Percentiles rank a stretch among this genome's conserved stretches.
phyloP scores from a whole-genome alignment of 805 yeast genomes.

The Allodekkera sacchari region DNA sequence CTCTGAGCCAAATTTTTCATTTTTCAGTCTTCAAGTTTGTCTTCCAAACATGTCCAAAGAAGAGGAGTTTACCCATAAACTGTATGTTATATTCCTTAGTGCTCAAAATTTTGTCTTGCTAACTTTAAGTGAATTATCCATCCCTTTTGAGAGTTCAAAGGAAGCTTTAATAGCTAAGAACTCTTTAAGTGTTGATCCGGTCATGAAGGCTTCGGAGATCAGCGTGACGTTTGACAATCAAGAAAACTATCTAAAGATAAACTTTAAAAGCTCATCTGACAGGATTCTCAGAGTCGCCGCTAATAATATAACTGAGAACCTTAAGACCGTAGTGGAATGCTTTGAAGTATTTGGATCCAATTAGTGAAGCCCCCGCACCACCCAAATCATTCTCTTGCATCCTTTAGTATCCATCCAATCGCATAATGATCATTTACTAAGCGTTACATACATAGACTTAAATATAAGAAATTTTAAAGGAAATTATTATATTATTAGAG shows the following conservation, averaged over 20 bases:
- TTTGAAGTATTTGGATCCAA: conserved; percentile 58
- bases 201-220: conserved; percentile 63
- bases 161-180: conserved; percentile 60
- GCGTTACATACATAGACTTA: background rate
- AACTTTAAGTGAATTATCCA: conserved; percentile 29
- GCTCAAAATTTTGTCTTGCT: too few relatives aligned
- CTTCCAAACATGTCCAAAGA: too few relatives aligned
- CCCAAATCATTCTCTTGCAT: background rate
- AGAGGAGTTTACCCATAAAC: too few relatives aligned
- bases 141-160: conserved; percentile 53
- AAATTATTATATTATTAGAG: background rate
- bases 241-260: conserved; percentile 31
- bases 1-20: too few relatives aligned
- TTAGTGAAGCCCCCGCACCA: too few relatives aligned
- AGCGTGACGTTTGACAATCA: conserved; percentile 34
- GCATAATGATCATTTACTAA: background rate
- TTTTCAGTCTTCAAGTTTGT: too few relatives aligned
- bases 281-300: conserved; percentile 78
- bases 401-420: background rate
- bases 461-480: background rate
- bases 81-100: too few relatives aligned
- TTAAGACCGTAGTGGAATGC: conserved; percentile 73
- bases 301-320: conserved; percentile 67
- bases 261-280: conserved; percentile 57
- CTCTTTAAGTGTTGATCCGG: conserved; percentile 72